A percentile compares a stretch with the other conserved stretches of the same genome.
Conservation (phyloP, 805 yeast genomes). For the Hermanozyma aechmeae region DNA sequence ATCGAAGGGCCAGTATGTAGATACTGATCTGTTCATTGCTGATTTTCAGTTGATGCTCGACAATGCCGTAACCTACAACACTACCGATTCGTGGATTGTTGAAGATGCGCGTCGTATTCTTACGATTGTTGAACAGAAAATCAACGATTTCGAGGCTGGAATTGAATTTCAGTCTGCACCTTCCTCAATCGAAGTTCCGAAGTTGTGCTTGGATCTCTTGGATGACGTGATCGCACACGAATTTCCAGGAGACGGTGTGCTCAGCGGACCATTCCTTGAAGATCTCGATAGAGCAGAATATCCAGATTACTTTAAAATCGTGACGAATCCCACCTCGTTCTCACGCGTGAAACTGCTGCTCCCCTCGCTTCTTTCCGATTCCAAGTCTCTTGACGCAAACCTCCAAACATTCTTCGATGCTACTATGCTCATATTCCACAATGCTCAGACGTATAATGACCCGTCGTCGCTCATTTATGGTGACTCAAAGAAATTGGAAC, state of each 20-base stretch:
- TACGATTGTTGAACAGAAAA: constrained; percentile 46
- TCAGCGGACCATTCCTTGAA: constrained; percentile 67
- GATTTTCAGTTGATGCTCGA: not conserved
- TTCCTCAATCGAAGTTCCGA: constrained; percentile 2
- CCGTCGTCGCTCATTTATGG: constrained; percentile 61
- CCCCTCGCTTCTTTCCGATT: constrained; percentile 28
- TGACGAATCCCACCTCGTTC: constrained; percentile 69
- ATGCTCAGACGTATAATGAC: constrained; percentile 73
- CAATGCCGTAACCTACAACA: constrained; percentile 19
- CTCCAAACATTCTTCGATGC: constrained; percentile 54
- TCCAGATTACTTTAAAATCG: constrained; percentile 73
- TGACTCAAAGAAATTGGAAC: constrained; percentile 57
- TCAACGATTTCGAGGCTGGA: constrained; percentile 3
- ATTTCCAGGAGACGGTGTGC: constrained; percentile 39
- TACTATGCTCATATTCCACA: constrained; percentile 56
- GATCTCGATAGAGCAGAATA: constrained; percentile 61
- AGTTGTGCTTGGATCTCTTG: constrained; percentile 14
- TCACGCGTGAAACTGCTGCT: constrained; percentile 46
- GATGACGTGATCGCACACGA: constrained; percentile 35
- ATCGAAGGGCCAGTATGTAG: not conserved
- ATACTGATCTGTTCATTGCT: not conserved
- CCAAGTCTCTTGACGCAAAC: constrained; percentile 25
- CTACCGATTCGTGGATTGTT: constrained; percentile 47
- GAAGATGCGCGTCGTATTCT: constrained; percentile 50
- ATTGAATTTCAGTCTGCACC: not conserved